Conservation (phyloP, 2,329 filamentous ascomycete species). For the Simplicillium aogashimaense region DNA sequence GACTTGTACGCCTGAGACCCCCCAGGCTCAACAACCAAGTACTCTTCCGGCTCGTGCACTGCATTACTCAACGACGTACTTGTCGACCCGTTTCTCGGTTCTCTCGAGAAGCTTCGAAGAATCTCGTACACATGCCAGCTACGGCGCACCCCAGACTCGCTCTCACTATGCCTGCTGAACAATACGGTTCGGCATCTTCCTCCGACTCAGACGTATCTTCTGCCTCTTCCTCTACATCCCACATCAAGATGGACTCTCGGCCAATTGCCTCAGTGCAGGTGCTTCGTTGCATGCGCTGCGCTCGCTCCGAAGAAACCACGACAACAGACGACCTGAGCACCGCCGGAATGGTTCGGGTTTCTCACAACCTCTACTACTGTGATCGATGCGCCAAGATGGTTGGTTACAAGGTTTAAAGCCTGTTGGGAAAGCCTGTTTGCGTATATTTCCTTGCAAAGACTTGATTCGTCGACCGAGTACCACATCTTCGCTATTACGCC, state of each 20-base stretch:
- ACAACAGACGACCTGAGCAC: constrained; percentile 48
- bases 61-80: too few species aligned
- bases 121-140: constrained; percentile 4
- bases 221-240: constrained; percentile 17
- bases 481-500: background rate
- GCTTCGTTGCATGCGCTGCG: constrained; percentile 53
- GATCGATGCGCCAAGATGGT: constrained; percentile 53
- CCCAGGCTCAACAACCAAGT: too few species aligned
- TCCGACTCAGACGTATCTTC: constrained; percentile 33
- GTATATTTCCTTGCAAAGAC: background rate
- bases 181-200: constrained; percentile 17
- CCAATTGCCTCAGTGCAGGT: constrained; percentile 46
- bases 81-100: too few species aligned
- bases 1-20: too few species aligned
- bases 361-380: constrained; percentile 58
- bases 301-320: constrained; percentile 49
- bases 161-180: constrained; percentile 8
- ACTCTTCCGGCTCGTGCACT: too few species aligned
- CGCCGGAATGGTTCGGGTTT: constrained; percentile 55
- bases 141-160: constrained; percentile 8
- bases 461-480: background rate
- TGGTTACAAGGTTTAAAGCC: constrained; percentile 44
- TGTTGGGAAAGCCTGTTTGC: background rate
- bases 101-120: too few species aligned
- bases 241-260: constrained; percentile 39